These are phyloP conservation scores for Raffaelea albimanens DNA, from an alignment of 2,329 filamentous ascomycete genomes.

Conservation along the genomic window DNA sequence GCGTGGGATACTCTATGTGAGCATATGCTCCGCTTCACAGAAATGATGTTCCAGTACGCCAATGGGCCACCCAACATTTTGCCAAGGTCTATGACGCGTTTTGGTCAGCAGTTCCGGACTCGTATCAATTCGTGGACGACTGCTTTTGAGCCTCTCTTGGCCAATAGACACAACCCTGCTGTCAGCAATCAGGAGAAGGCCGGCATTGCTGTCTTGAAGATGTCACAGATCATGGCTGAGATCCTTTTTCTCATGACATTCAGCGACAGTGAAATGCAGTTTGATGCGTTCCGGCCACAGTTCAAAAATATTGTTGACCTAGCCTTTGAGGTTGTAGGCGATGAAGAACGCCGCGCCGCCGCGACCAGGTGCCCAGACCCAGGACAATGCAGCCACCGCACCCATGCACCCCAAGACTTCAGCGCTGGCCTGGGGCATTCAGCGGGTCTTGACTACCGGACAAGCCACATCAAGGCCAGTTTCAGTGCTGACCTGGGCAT, in stretches of 20 bases:
- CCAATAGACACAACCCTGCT: slow-evolving; percentile 35
- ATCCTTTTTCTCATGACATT: slow-evolving; percentile 53
- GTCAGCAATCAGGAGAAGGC: slow-evolving; percentile 47
- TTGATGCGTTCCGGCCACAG: slow-evolving; percentile 42
- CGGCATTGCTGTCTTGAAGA: slow-evolving; percentile 52
- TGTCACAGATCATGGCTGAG: slow-evolving; percentile 49
- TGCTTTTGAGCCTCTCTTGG: slow-evolving; percentile 47
- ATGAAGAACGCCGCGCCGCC: slow-evolving; percentile 43
- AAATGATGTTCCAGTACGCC: slow-evolving; percentile 39
- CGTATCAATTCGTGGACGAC: slow-evolving; percentile 44
- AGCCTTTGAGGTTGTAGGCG: slow-evolving; percentile 49
- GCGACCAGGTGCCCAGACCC: slow-evolving; percentile 34
- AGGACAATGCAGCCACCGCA: slow-evolving; percentile 26
- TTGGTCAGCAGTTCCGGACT: slow-evolving; percentile 36
- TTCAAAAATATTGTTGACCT: slow-evolving; percentile 48
- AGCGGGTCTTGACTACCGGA: slow-evolving; percentile 31
- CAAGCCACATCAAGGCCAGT: slow-evolving; percentile 46
- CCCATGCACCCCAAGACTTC: too few relatives aligned
- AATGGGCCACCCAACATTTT: slow-evolving; percentile 43
- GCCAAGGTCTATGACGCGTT: slow-evolving; percentile 36
- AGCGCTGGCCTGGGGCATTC: slow-evolving; percentile 22
- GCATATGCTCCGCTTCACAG: slow-evolving; percentile 48
- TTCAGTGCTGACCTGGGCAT: slow-evolving; percentile 58
- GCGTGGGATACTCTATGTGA: slow-evolving; percentile 48
- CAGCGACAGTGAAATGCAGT: slow-evolving; percentile 46